Percentiles rank a stretch among this genome's conserved stretches.
Conservation (phyloP, 305 asterid genomes). For the Salvia sclarea region DNA sequence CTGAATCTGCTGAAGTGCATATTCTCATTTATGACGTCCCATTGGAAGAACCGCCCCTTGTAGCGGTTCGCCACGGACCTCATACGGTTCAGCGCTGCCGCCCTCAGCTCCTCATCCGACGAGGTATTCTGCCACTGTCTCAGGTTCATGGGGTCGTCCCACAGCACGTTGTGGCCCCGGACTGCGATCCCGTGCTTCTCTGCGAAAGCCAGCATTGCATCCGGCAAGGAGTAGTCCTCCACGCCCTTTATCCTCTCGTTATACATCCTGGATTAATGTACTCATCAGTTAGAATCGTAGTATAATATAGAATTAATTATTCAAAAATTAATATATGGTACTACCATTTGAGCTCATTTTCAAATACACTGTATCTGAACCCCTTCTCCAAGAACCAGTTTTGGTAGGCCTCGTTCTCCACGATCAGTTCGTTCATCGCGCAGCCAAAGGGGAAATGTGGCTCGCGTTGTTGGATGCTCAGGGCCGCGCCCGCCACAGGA, state of each 20-base stretch:
- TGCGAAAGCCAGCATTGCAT: slow-evolving; percentile 48
- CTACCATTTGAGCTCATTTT: slow-evolving; percentile 71
- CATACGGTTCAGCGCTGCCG: slow-evolving; percentile 38
- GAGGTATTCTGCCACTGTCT: slow-evolving; percentile 43
- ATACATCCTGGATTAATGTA: slow-evolving; percentile 31
- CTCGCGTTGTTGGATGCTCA: slow-evolving; percentile 39
- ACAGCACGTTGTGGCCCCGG: slow-evolving; percentile 72
- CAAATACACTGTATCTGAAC: slow-evolving; percentile 60
- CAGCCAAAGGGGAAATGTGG: slow-evolving; percentile 54
- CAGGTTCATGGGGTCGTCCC: slow-evolving; percentile 50
- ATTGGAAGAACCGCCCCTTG: slow-evolving; percentile 50
- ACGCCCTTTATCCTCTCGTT: slow-evolving; percentile 34
- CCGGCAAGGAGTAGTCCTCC: slow-evolving; percentile 50
- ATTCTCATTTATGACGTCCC: slow-evolving; percentile 83
- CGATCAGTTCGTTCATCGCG: slow-evolving; percentile 45
- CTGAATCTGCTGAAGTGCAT: slow-evolving; percentile 41
- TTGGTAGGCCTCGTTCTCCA: slow-evolving; percentile 40
- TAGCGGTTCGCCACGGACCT: slow-evolving; percentile 42
- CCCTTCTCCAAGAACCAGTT: slow-evolving; percentile 51
- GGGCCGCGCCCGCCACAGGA: slow-evolving; percentile 44
- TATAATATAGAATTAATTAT: too few species aligned
- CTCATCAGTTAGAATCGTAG: too few species aligned
- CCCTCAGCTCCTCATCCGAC: slow-evolving; percentile 25
- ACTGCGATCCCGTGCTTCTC: slow-evolving; percentile 30
- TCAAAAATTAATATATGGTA: too few species aligned